A percentile compares a stretch with the other conserved stretches of the same genome.
These are phyloP conservation scores for Termitomyces sp. DNA, from an alignment of 768 basidiomycete species.

Conservation along the genomic window DNA sequence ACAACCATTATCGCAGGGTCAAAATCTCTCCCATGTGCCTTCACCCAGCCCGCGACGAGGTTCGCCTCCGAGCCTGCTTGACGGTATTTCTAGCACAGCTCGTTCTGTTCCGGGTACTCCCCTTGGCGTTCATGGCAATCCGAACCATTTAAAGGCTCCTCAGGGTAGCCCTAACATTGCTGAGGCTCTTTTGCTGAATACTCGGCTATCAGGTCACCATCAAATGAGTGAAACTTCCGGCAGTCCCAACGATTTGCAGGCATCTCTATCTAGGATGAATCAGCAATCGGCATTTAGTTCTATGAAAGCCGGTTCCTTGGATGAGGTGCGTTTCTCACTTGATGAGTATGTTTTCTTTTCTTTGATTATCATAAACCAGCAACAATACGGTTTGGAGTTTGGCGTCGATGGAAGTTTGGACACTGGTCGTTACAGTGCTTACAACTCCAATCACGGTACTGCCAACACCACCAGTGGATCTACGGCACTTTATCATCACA, in stretches of 20 bases:
- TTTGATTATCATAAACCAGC: slow-evolving; percentile 3
- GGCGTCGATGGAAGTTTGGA: slow-evolving; percentile 43
- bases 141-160: slow-evolving; percentile 57
- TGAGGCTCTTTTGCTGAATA: slow-evolving; percentile 53
- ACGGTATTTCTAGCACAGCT: slow-evolving; percentile 52
- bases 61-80: slow-evolving; percentile 64
- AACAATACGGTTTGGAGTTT: slow-evolving; percentile 57
- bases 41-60: slow-evolving; percentile 61
- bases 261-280: slow-evolving; percentile 66
- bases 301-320: slow-evolving; percentile 39
- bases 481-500: slow-evolving; percentile 73
- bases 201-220: slow-evolving; percentile 52
- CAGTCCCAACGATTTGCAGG: slow-evolving; percentile 53
- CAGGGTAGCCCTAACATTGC: slow-evolving; percentile 64
- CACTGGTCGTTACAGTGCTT: slow-evolving; percentile 46
- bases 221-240: slow-evolving; percentile 45
- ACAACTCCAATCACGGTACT: slow-evolving; percentile 30
- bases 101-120: slow-evolving; percentile 86
- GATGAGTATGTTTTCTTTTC: slow-evolving; percentile 6
- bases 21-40: slow-evolving; percentile 28
- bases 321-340: slow-evolving; percentile 44
- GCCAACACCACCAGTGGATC: slow-evolving; percentile 48
- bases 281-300: slow-evolving; percentile 51
- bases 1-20: slow-evolving; percentile 54
- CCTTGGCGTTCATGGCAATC: slow-evolving; percentile 43